Conservation (phyloP, 805 yeast genomes). For the Spathaspora gorwiae region DNA sequence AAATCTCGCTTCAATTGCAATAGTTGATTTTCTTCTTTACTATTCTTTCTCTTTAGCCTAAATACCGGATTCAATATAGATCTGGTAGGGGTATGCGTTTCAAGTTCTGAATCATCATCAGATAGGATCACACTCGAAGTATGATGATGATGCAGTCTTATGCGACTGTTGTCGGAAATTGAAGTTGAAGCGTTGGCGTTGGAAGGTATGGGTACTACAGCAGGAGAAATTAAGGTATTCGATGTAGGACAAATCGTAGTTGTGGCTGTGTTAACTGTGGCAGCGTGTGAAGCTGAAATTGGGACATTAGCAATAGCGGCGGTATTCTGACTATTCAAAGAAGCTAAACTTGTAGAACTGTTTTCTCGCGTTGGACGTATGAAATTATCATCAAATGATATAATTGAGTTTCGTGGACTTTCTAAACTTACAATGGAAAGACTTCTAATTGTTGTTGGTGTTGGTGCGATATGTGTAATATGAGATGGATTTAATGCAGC, state of each 20-base stretch:
- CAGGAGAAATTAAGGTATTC: slow-evolving; percentile 1
- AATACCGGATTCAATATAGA: slow-evolving; percentile 14
- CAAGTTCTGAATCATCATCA: slow-evolving; percentile 36
- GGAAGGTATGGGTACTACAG: not conserved
- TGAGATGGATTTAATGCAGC: not conserved
- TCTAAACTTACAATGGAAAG: slow-evolving; percentile 35
- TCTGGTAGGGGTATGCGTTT: slow-evolving; percentile 11
- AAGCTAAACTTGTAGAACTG: slow-evolving; percentile 21
- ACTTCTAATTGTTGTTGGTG: slow-evolving; percentile 24
- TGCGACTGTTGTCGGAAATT: not conserved
- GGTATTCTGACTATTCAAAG: slow-evolving; percentile 7
- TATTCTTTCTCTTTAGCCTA: slow-evolving; percentile 6
- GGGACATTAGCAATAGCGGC: not conserved
- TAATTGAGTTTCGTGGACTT: slow-evolving; percentile 38
- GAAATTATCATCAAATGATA: slow-evolving; percentile 32
- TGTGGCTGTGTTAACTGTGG: not conserved
- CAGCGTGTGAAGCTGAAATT: not conserved
- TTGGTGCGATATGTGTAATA: not conserved
- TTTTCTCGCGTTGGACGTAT: slow-evolving; percentile 29
- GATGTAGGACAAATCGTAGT: not conserved
- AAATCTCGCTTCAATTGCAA: slow-evolving; percentile 18
- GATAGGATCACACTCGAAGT: slow-evolving; percentile 20
- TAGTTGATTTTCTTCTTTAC: slow-evolving; percentile 7
- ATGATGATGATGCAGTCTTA: not conserved
- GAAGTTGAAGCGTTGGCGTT: not conserved